A percentile compares a stretch with the other conserved stretches of the same genome.
These are phyloP conservation scores for Canavalia gladiata DNA, from an alignment of 306 rosid genomes.

Conservation along the genomic window DNA sequence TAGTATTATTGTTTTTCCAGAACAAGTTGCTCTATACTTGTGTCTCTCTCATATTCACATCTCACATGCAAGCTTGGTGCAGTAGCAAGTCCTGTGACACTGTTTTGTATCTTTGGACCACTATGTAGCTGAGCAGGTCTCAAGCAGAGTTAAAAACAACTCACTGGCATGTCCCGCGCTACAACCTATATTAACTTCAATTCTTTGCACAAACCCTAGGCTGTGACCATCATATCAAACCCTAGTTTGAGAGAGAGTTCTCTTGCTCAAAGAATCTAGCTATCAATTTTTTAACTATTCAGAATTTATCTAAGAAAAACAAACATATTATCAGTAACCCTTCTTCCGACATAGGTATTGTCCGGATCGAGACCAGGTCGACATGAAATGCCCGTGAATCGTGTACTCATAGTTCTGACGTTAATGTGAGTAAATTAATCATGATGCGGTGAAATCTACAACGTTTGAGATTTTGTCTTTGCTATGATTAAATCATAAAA, in stretches of 20 bases:
- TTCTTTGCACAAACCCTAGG: constrained; percentile 53
- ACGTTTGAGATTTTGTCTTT: background rate
- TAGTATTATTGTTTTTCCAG: background rate
- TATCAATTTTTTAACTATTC: background rate
- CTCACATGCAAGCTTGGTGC: constrained; percentile 41
- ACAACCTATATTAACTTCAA: constrained; percentile 47
- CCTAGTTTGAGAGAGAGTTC: constrained; percentile 21
- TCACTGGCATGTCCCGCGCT: constrained; percentile 44
- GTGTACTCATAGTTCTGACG: background rate
- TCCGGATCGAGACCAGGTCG: constrained; percentile 24
- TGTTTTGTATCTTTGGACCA: constrained; percentile 49
- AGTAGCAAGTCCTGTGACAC: constrained; percentile 43
- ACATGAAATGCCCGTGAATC: constrained; percentile 36
- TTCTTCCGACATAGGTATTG: constrained; percentile 11
- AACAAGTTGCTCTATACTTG: constrained; percentile 14
- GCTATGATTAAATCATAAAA: background rate
- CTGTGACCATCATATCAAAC: constrained; percentile 47
- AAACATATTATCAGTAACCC: background rate
- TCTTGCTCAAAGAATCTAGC: constrained; percentile 5
- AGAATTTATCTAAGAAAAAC: background rate
- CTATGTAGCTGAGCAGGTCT: constrained; percentile 51
- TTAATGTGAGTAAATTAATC: background rate
- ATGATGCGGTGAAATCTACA: background rate
- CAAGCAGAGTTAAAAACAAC: constrained; percentile 34
- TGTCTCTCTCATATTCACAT: constrained; percentile 35